Conservation (phyloP, 176 grass and related monocot species). For the Rhynchospora pubera region DNA sequence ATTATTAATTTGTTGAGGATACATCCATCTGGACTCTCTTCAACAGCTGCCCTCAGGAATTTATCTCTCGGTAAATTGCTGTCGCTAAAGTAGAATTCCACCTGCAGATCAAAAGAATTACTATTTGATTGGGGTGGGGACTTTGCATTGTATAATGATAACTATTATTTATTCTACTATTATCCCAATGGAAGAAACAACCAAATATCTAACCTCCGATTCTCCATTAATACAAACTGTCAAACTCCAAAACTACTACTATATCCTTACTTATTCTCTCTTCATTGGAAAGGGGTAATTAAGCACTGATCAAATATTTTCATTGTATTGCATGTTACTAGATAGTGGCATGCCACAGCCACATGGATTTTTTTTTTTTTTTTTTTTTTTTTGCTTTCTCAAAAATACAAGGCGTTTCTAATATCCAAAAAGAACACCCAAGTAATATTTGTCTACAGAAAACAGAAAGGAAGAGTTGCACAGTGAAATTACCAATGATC, state of each 20-base stretch:
- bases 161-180: too few relatives aligned
- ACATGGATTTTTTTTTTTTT: too few relatives aligned
- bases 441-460: neutral
- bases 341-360: too few relatives aligned
- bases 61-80: conserved; percentile 79
- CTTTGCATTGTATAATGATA: too few relatives aligned
- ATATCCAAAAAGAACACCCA: neutral
- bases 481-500: neutral
- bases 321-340: too few relatives aligned
- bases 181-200: neutral
- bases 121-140: neutral
- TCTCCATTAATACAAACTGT: too few relatives aligned
- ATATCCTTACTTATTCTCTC: too few relatives aligned
- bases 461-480: neutral
- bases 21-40: conserved; percentile 74
- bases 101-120: conserved; percentile 27
- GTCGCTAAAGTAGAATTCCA: conserved; percentile 95
- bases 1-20: neutral
- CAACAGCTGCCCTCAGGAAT: conserved; percentile 49
- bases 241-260: too few relatives aligned
- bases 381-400: too few relatives aligned
- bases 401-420: too few relatives aligned
- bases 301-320: too few relatives aligned
- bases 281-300: too few relatives aligned
- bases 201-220: neutral